Conservation (phyloP, 352 stramenopile genomes). For the Phytopythium montanum region DNA sequence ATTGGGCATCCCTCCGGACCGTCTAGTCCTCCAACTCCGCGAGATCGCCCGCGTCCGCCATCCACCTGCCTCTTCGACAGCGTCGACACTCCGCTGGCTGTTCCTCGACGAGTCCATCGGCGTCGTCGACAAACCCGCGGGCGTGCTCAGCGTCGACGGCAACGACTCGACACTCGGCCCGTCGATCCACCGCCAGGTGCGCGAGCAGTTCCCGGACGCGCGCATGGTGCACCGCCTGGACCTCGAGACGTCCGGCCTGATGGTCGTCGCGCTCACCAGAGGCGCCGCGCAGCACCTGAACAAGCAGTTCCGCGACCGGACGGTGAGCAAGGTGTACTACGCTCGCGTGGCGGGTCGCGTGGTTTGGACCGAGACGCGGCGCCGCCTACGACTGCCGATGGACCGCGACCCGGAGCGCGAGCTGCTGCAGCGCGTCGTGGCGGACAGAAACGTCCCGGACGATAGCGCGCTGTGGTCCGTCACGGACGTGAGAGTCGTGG, state of each 20-base stretch:
- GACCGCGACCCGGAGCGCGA: constrained; percentile 37
- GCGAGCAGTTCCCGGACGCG: constrained; percentile 39
- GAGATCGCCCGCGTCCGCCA: constrained; percentile 23
- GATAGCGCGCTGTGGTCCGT: constrained; percentile 27
- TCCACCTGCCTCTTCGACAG: constrained; percentile 7
- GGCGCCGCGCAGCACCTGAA: constrained; percentile 59
- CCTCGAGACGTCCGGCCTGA: constrained; percentile 66
- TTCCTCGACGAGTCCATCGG: constrained; percentile 50
- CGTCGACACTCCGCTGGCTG: constrained; percentile 26
- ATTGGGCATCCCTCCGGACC: constrained; percentile 24
- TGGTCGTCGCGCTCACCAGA: constrained; percentile 63
- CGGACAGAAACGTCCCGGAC: constrained; percentile 15
- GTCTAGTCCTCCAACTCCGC: constrained; percentile 41
- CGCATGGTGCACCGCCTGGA: constrained; percentile 81
- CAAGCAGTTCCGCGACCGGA: constrained; percentile 57
- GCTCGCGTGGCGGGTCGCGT: constrained; percentile 47
- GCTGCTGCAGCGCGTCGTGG: constrained; percentile 52
- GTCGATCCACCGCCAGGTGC: constrained; percentile 48
- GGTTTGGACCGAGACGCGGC: constrained; percentile 13
- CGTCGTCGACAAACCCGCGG: constrained; percentile 58
- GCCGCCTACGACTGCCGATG: constrained; percentile 43
- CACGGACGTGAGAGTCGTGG: constrained; percentile 26
- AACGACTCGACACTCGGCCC: constrained; percentile 20
- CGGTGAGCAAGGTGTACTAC: constrained; percentile 56
- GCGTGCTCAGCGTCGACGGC: constrained; percentile 58